These are phyloP conservation scores for Pyrenophora graminea DNA, from an alignment of 2,329 filamentous ascomycete genomes.

Conservation along the genomic window DNA sequence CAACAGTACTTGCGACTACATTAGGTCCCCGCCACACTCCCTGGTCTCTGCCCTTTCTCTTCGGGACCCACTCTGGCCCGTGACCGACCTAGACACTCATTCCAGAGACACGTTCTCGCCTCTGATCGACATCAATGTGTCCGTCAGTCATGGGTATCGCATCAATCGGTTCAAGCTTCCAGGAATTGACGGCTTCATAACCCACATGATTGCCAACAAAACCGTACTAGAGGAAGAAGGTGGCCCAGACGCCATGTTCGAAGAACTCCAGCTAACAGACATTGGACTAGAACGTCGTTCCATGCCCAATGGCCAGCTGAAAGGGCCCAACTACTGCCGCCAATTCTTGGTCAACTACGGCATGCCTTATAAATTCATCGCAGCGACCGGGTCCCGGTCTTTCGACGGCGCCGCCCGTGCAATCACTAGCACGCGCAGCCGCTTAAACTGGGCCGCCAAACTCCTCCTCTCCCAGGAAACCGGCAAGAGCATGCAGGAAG, in stretches of 20 bases:
- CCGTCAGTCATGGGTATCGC: slow-evolving; percentile 49
- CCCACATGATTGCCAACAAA: slow-evolving; percentile 62
- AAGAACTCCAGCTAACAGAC: slow-evolving; percentile 48
- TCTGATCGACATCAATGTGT: slow-evolving; percentile 39
- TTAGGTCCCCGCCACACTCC: slow-evolving; percentile 40
- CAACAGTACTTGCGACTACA: slow-evolving; percentile 56
- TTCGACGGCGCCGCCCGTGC: slow-evolving; percentile 41
- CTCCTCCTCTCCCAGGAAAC: slow-evolving; percentile 43
- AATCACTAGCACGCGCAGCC: slow-evolving; percentile 57
- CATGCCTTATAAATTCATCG: slow-evolving; percentile 69
- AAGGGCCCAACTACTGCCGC: slow-evolving; percentile 54
- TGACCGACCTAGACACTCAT: slow-evolving; percentile 39
- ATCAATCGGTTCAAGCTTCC: slow-evolving; percentile 54
- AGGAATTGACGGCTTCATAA: slow-evolving; percentile 52
- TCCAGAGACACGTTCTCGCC: slow-evolving; percentile 37
- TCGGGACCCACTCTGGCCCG: slow-evolving; percentile 44
- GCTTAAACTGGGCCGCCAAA: slow-evolving; percentile 61
- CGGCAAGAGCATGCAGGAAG: slow-evolving; percentile 14
- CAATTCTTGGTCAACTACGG: slow-evolving; percentile 64
- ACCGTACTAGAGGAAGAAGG: slow-evolving; percentile 55
- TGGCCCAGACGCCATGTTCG: slow-evolving; percentile 67
- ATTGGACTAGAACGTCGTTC: slow-evolving; percentile 38
- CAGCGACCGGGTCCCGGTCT: slow-evolving; percentile 49
- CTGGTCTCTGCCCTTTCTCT: slow-evolving; percentile 35
- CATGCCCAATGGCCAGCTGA: slow-evolving; percentile 29